A percentile compares a stretch with the other conserved stretches of the same genome.
These are phyloP conservation scores for Ganoderma boninense DNA, from an alignment of 1,284 basidiomycete genomes.

Conservation along the genomic window DNA sequence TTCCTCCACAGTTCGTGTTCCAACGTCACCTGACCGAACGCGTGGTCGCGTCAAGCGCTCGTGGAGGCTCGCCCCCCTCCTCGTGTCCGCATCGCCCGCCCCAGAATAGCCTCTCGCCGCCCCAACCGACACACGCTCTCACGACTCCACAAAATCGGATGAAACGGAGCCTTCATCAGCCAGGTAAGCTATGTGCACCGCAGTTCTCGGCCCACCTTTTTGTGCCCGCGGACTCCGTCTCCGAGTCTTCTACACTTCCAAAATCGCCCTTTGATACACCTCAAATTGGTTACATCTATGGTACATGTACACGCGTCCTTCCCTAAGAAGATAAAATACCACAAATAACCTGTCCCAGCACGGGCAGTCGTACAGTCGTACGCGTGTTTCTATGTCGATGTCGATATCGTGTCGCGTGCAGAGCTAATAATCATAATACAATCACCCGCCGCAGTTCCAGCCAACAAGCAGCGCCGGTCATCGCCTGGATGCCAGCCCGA, in stretches of 20 bases:
- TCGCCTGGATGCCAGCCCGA: conserved; percentile 56
- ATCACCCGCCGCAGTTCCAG: not conserved
- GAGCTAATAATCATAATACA: conserved; percentile 34
- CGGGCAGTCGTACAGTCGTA: conserved; percentile 21
- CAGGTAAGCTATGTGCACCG: conserved; percentile 1
- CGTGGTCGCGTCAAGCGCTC: conserved; percentile 4
- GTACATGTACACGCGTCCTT: conserved; percentile 9
- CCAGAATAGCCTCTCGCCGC: conserved; percentile 9
- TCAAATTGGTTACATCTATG: not conserved
- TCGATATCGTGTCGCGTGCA: conserved; percentile 20
- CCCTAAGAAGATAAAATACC: conserved; percentile 25
- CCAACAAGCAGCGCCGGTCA: conserved; percentile 38
- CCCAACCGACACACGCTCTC: conserved; percentile 4
- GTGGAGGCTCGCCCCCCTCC: not conserved
- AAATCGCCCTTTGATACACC: conserved; percentile 10
- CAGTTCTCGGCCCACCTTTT: conserved; percentile 1
- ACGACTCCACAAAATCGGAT: conserved; percentile 1
- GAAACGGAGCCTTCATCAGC: not conserved
- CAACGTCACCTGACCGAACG: conserved; percentile 15
- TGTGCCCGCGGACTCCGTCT: not conserved
- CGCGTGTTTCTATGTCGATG: conserved; percentile 20
- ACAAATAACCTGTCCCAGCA: conserved; percentile 26
- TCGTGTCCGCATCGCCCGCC: conserved; percentile 10
- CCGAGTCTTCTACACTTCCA: conserved; percentile 6
- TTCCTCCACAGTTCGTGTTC: conserved; percentile 11